Percentiles rank a stretch among this genome's conserved stretches.
Conservation (phyloP, 345 rosid species). For the Excoecaria agallocha region DNA sequence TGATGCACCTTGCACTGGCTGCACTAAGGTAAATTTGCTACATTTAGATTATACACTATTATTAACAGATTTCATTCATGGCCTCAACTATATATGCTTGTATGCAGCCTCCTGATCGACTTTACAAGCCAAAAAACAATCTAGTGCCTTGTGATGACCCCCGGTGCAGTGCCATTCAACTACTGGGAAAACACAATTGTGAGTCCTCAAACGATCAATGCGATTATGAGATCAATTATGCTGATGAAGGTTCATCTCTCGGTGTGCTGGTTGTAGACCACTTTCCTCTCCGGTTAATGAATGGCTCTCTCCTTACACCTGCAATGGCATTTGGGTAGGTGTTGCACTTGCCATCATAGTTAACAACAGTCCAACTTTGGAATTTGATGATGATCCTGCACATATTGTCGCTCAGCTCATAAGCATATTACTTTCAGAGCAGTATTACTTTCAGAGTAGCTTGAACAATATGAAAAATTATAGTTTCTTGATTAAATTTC, state of each 20-base stretch:
- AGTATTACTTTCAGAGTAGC: not conserved
- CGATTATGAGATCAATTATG: conserved; percentile 70
- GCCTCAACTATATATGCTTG: conserved; percentile 12
- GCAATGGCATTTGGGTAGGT: conserved; percentile 73
- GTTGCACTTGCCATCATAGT: conserved; percentile 4
- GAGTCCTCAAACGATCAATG: conserved; percentile 60
- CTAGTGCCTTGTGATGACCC: conserved; percentile 47
- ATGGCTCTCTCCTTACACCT: conserved; percentile 49
- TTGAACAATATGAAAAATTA: no score
- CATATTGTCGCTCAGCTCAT: not conserved
- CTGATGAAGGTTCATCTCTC: conserved; percentile 70
- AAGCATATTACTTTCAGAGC: not conserved
- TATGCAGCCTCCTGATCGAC: conserved; percentile 53
- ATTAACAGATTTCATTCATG: conserved; percentile 9
- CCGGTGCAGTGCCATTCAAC: conserved; percentile 46
- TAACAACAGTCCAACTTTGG: not conserved
- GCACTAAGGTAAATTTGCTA: conserved; percentile 59
- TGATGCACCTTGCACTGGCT: conserved; percentile 84
- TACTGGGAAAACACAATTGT: conserved; percentile 39
- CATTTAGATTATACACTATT: not conserved
- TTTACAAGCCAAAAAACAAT: conserved; percentile 69
- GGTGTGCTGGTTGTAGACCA: conserved; percentile 72
- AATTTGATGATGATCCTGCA: not conserved
- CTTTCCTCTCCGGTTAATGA: conserved; percentile 47
- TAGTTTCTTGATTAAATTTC: not conserved